Base-by-base conservation (phyloP, 352 stramenopile genomes). In the Phytophthora tentaculata region DNA sequence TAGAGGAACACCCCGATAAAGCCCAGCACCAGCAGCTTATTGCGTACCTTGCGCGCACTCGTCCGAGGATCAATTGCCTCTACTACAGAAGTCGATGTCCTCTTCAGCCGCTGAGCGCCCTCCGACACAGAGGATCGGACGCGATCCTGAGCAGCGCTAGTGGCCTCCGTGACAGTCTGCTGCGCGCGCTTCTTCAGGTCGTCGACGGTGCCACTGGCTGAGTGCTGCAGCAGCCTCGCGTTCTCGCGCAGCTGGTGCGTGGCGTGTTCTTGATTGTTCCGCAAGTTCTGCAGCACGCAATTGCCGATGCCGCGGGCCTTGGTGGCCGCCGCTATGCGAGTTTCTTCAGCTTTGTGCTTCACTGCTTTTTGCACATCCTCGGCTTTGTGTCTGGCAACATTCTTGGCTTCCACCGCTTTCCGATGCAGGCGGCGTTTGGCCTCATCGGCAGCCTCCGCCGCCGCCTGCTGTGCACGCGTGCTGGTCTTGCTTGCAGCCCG, bases 1-100 rank as follows among this genome's bases (percentile, higher is more conserved):
- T 94, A 95, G 26, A 95, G 28, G 52, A 88, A 88, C 12, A 95
- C 20, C 2, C 73, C 88, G 12, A 85, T 73, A 52, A 89, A 86
- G 14, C 86, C 88, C 19, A 93, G 29, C 29, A 80, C 35, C 16
- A 95, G 49, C 45, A 83, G 56, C 2, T 83, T 84, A 60, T 94
- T 94, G 52, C 84, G 76, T 57, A 79, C 76, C 28, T 61, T 64
- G 0, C 79, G 70, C 9, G 72, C 77, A 3, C 68, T 66, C 2
- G 61, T 65, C 4, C 83, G 76, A 22, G 86, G 79, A 35, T 95
- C 81, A 41, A 94, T 58, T 1, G 60, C 51, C 39, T 90, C 77
- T 17, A 89, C 77, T 23, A 89, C 58, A 6, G 63, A 73, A 10
- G 75, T 71, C 22, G 86, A 92, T 41, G 76, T 83, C 43, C 76